phyloP scores from a whole-genome alignment of 306 rosid species.

The Fragaria ananassa region DNA sequence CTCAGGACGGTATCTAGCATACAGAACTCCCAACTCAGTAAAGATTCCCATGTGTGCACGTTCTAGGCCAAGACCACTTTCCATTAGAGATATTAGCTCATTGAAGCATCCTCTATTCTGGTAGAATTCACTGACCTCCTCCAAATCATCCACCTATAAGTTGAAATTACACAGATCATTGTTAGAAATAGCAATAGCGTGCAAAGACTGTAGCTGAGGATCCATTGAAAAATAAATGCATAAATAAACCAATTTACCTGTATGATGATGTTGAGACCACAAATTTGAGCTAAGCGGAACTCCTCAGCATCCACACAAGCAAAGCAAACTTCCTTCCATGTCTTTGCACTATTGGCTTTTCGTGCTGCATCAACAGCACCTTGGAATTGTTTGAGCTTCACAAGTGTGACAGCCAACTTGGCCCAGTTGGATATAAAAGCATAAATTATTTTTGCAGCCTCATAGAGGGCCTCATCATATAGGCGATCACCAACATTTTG shows the following conservation, averaged over 20 bases:
- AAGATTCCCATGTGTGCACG: conserved; percentile 99
- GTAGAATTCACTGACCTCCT: conserved; percentile 97
- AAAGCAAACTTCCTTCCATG: conserved; percentile 99
- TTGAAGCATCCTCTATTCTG: conserved; percentile 99
- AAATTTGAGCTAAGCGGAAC: conserved; percentile 98
- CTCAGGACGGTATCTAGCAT: conserved; percentile 98
- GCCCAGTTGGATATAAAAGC: conserved; percentile 99
- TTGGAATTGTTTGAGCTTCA: conserved; percentile 91
- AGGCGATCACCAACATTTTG: conserved; percentile 93
- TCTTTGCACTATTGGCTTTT: conserved; percentile 96
- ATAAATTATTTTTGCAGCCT: conserved; percentile 94
- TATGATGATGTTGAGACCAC: conserved; percentile 94
- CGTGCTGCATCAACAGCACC: conserved; percentile 99
- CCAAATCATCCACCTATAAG: conserved; percentile 94
- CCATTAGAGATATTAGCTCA: conserved; percentile 96
- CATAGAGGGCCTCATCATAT: conserved; percentile 89
- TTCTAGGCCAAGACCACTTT: conserved; percentile 97
- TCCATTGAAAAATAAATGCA: neutral
- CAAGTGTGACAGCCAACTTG: conserved; percentile 90
- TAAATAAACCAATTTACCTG: conserved; percentile 52
- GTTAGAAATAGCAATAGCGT: conserved; percentile 11
- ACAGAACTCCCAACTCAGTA: conserved; percentile 94
- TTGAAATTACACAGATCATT: conserved; percentile 16
- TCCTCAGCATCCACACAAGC: conserved; percentile 99
- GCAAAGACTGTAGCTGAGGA: neutral